A percentile compares a stretch with the other conserved stretches of the same genome.
Conservation (phyloP, 2,329 filamentous ascomycete genomes). For the Cercospora zeina region DNA sequence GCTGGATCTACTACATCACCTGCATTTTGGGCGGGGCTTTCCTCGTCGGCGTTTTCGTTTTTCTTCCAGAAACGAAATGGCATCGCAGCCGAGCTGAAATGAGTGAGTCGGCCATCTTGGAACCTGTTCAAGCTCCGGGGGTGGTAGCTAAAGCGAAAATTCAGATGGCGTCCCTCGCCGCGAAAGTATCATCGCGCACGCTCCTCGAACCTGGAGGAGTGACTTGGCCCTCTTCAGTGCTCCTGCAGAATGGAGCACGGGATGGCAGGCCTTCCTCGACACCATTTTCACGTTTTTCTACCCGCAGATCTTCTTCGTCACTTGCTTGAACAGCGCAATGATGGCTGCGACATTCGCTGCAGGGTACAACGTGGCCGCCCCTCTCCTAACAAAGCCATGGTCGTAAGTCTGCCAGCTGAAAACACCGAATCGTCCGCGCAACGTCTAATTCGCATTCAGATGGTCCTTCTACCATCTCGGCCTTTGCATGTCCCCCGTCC, state of each 20-base stretch:
- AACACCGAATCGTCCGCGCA: background rate
- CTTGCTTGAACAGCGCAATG: conserved; percentile 37
- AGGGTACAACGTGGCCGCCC: conserved; percentile 33
- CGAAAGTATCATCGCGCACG: conserved; percentile 19
- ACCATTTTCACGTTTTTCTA: conserved; percentile 38
- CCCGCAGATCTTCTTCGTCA: conserved; percentile 40
- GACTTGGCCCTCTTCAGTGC: conserved; percentile 34
- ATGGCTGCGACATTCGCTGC: conserved; percentile 36
- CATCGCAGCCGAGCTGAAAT: conserved; percentile 32
- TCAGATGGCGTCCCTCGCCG: conserved; percentile 26
- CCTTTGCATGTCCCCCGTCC: conserved; percentile 32
- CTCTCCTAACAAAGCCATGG: conserved; percentile 33
- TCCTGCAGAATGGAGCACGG: conserved; percentile 31
- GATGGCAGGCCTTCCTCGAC: conserved; percentile 35
- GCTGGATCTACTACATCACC: conserved; percentile 38
- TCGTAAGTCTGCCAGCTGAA: conserved; percentile 19
- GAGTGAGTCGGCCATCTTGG: conserved; percentile 19
- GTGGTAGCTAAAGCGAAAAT: background rate
- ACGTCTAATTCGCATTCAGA: conserved; percentile 18
- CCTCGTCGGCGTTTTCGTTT: conserved; percentile 32
- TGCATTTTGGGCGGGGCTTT: conserved; percentile 31
- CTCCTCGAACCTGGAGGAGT: conserved; percentile 30
- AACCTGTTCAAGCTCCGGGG: background rate
- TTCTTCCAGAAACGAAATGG: conserved; percentile 38
- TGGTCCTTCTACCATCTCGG: conserved; percentile 34